These are phyloP conservation scores for Nicotiana undulata DNA, from an alignment of 257 asterid species.

Conservation along the genomic window DNA sequence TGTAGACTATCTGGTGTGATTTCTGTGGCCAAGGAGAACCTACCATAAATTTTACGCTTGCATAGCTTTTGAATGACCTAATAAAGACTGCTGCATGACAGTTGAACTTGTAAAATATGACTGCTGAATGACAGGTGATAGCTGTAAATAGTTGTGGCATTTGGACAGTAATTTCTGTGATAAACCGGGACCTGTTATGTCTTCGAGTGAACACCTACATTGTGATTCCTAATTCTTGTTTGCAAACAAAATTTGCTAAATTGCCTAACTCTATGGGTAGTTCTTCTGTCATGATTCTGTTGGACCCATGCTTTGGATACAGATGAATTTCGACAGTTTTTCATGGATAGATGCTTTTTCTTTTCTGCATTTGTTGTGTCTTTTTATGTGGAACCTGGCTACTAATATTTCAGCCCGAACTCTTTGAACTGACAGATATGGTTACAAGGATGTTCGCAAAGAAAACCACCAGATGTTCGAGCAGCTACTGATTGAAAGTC, in stretches of 20 bases:
- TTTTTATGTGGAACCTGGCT: background rate
- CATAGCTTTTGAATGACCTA: background rate
- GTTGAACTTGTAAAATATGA: background rate
- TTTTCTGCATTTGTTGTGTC: background rate
- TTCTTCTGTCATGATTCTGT: background rate
- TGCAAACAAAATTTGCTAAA: background rate
- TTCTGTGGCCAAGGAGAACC: background rate
- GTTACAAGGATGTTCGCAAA: conserved; percentile 92
- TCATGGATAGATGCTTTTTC: background rate
- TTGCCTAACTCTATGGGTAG: background rate
- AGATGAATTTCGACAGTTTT: background rate
- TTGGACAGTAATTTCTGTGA: background rate
- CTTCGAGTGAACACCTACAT: background rate
- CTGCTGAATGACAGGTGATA: background rate
- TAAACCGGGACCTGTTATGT: background rate
- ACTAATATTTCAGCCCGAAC: background rate
- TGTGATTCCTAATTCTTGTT: background rate
- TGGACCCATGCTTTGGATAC: background rate
- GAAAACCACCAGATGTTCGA: conserved; percentile 88
- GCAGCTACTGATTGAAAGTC: conserved; percentile 88
- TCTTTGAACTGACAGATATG: conserved; percentile 49
- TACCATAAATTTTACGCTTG: background rate
- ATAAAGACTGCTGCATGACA: background rate
- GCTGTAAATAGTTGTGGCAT: background rate
- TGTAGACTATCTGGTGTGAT: background rate